phyloP scores from a whole-genome alignment of 169 alveolate species.

The Eimeria maxima region DNA sequence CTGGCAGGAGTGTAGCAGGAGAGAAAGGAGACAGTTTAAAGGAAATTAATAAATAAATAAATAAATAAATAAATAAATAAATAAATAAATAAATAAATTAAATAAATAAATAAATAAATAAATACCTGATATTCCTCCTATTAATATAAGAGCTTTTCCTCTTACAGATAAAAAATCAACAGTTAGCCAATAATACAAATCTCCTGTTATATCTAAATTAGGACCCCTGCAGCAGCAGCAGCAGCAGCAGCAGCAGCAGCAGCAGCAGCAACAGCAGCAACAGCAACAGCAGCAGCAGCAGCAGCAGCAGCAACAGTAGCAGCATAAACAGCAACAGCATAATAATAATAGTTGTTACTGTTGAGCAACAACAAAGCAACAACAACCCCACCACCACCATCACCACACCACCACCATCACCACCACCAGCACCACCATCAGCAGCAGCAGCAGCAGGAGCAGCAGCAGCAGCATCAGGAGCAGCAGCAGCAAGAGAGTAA shows the following conservation, averaged over 20 bases:
- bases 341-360: no score
- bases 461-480: no score
- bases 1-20: neutral
- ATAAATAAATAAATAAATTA: neutral
- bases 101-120: no score
- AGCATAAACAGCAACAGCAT: no score
- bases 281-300: neutral
- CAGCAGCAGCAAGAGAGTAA: no score
- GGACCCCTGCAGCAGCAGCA: slow-evolving; percentile 38
- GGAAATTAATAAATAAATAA: no score
- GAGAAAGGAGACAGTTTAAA: no score
- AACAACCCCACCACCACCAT: no score
- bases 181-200: slow-evolving; percentile 70
- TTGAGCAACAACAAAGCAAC: no score
- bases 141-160: slow-evolving; percentile 54
- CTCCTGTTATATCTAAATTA: slow-evolving; percentile 59
- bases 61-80: neutral
- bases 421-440: neutral
- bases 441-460: slow-evolving; percentile 9
- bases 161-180: slow-evolving; percentile 55
- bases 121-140: slow-evolving; percentile 62
- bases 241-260: slow-evolving; percentile 4
- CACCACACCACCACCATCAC: neutral
- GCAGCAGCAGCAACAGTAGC: neutral
- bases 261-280: slow-evolving; percentile 16